Percentiles rank a stretch among this genome's conserved stretches.
These are phyloP conservation scores for Limnanthes douglasii DNA, from an alignment of 345 rosid species.

Conservation along the genomic window DNA sequence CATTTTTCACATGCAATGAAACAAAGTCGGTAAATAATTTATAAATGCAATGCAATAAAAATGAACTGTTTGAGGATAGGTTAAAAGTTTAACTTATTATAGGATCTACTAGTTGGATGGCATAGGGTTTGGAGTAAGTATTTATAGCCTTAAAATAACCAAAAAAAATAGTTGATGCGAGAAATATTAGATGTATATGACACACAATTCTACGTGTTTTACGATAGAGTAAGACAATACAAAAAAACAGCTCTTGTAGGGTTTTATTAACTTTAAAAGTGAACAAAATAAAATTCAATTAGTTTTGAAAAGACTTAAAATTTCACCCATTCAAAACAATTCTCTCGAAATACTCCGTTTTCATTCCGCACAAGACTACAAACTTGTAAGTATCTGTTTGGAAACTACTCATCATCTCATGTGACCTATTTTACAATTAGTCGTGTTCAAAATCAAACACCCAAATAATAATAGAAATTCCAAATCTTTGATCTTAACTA, in stretches of 20 bases:
- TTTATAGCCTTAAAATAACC: constrained; percentile 51
- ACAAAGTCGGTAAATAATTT: too few species aligned
- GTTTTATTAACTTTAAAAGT: not conserved
- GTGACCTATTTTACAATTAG: constrained; percentile 27
- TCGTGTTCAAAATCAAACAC: constrained; percentile 4
- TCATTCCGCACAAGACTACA: constrained; percentile 52
- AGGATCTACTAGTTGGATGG: too few species aligned
- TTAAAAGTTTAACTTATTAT: too few species aligned
- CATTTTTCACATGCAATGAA: too few species aligned
- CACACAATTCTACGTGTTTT: not conserved
- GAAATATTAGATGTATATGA: too few species aligned
- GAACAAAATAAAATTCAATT: not conserved
- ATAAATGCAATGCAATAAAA: too few species aligned
- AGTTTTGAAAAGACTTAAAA: not conserved
- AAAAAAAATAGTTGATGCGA: too few species aligned
- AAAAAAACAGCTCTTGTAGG: not conserved
- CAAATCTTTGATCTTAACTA: not conserved
- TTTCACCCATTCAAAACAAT: constrained; percentile 55
- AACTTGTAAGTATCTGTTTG: constrained; percentile 43
- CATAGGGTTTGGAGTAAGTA: constrained; percentile 61
- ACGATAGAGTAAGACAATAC: not conserved
- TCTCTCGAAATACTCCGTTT: constrained; percentile 48
- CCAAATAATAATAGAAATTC: not conserved
- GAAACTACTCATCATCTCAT: constrained; percentile 56
- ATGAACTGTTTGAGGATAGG: too few species aligned